A percentile compares a stretch with the other conserved stretches of the same genome.
Conservation (phyloP, 768 basidiomycete species). For the Tulasnella sp. region DNA sequence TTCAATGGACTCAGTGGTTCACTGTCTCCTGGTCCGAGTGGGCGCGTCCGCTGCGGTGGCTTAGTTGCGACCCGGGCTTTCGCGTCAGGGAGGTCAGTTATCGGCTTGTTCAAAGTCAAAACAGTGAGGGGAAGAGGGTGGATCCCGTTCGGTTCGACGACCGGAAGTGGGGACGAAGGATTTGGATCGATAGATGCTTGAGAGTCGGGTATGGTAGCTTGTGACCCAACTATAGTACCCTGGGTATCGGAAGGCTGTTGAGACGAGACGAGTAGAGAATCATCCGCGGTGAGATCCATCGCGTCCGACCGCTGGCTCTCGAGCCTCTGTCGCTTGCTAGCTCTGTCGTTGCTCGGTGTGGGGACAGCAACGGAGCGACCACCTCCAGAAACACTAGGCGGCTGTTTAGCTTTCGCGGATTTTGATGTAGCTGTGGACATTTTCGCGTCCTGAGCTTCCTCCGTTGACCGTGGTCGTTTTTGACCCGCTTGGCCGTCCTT, state of each 20-base stretch:
- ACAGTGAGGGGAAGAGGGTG: slow-evolving; percentile 14
- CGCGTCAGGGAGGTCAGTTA: slow-evolving; percentile 18
- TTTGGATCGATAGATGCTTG: not conserved
- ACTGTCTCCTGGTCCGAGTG: not conserved
- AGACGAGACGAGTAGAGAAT: not conserved
- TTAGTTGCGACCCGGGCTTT: slow-evolving; percentile 21
- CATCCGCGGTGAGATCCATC: not conserved
- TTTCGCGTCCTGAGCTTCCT: not conserved
- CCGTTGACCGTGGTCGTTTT: not conserved
- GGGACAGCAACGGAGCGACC: not conserved
- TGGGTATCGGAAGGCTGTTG: not conserved
- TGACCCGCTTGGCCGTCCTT: slow-evolving; percentile 16
- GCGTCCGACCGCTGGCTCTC: not conserved
- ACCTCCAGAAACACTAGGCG: not conserved
- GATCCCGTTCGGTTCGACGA: slow-evolving; percentile 19
- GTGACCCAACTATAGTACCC: not conserved
- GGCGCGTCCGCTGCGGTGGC: slow-evolving; percentile 13
- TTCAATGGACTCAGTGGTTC: slow-evolving; percentile 16
- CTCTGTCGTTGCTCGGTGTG: not conserved
- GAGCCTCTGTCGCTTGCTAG: slow-evolving; percentile 8
- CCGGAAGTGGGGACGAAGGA: not conserved
- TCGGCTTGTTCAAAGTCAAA: not conserved
- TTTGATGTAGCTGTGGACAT: not conserved
- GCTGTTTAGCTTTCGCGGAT: not conserved
- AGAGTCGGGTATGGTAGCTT: not conserved